phyloP scores from a whole-genome alignment of 2,329 filamentous ascomycete species.

The Endoconidiophora laricicola region DNA sequence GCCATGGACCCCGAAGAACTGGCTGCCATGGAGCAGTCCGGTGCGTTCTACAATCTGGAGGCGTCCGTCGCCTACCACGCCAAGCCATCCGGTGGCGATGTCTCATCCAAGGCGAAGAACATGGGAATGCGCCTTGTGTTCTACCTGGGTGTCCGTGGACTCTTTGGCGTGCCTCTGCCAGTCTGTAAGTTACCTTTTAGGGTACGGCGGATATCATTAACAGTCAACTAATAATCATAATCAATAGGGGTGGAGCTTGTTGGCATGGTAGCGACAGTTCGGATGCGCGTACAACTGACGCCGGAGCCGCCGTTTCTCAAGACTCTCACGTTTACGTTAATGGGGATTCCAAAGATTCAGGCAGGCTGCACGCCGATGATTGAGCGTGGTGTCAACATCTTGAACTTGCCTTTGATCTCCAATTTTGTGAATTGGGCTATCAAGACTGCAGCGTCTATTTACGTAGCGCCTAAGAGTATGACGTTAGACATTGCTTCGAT shows the following conservation, averaged over 20 bases:
- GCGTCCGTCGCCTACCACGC: constrained; percentile 85
- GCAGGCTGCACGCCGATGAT: constrained; percentile 87
- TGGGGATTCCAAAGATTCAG: constrained; percentile 79
- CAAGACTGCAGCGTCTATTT: constrained; percentile 69
- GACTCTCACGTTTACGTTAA: constrained; percentile 79
- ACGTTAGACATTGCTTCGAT: constrained; percentile 81
- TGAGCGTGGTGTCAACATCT: constrained; percentile 74
- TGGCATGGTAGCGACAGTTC: constrained; percentile 74
- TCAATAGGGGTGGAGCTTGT: constrained; percentile 58
- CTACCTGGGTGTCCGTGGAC: constrained; percentile 74
- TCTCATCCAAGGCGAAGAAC: constrained; percentile 72
- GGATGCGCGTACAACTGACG: constrained; percentile 67
- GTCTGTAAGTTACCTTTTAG: constrained; percentile 36
- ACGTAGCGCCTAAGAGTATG: constrained; percentile 89
- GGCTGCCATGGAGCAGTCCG: constrained; percentile 76
- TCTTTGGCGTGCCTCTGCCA: constrained; percentile 77
- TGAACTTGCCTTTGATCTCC: constrained; percentile 83
- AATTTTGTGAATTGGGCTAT: constrained; percentile 97
- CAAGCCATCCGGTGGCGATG: constrained; percentile 49
- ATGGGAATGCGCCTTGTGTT: constrained; percentile 97
- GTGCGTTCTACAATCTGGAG: constrained; percentile 85
- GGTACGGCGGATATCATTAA: not conserved
- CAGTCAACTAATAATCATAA: constrained; percentile 12
- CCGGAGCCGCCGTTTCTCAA: constrained; percentile 88
- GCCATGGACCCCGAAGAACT: constrained; percentile 74